Evolutionary conservation across 768 basidiomycete genomes (phyloP).

Genomic region (Lentinula aciculospora): DNA sequence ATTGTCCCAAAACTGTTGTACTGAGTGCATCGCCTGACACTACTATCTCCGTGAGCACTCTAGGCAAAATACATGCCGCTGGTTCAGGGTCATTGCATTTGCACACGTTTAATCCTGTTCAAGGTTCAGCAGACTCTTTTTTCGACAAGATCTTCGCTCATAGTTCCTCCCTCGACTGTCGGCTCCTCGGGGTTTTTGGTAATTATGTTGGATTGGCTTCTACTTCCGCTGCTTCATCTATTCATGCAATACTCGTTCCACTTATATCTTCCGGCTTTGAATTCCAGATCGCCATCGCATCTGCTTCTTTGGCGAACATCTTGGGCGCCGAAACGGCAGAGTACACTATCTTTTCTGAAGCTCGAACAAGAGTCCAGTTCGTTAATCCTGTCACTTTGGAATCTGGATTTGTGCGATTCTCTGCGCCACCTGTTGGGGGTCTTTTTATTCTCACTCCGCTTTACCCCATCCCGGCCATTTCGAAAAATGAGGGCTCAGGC

Average conservation of each 20-base stretch:
- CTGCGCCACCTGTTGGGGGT: conserved; percentile 19
- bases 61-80: conserved; percentile 19
- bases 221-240: conserved; percentile 1
- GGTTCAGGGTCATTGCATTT: conserved; percentile 24
- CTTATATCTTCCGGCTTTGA: conserved; percentile 5
- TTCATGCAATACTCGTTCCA: conserved; percentile 9
- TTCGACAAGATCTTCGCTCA: conserved; percentile 12
- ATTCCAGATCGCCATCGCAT: neutral
- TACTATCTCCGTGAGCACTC: conserved; percentile 19
- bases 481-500: neutral
- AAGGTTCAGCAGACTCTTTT: conserved; percentile 10
- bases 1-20: conserved; percentile 21
- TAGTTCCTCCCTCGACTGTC: conserved; percentile 5
- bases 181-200: neutral
- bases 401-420: conserved; percentile 16
- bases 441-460: conserved; percentile 23
- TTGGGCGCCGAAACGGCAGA: conserved; percentile 9
- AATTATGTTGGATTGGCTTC: conserved; percentile 9
- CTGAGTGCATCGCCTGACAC: conserved; percentile 23
- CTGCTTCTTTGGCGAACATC: conserved; percentile 6
- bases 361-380: conserved; percentile 10
- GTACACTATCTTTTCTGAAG: conserved; percentile 15
- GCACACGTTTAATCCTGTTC: conserved; percentile 14
- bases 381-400: conserved; percentile 9
- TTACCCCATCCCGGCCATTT: conserved; percentile 14